These are phyloP conservation scores for Lachnellula willkommii DNA, from an alignment of 2,329 filamentous ascomycete genomes.

Conservation along the genomic window DNA sequence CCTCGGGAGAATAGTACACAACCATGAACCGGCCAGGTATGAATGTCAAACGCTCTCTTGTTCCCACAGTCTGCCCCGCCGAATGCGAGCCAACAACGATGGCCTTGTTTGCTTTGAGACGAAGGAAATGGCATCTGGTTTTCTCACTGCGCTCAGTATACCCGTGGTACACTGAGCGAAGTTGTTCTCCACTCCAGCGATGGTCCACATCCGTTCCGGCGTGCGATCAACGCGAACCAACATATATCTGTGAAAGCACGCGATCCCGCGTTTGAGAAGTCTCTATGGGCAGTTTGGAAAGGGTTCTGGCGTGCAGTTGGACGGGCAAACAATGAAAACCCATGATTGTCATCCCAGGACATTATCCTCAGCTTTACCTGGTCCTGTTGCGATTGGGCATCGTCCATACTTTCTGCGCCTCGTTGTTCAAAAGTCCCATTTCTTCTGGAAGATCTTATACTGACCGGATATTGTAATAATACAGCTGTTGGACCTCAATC, in stretches of 20 bases:
- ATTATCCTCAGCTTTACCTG: not conserved
- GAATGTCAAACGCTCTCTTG: constrained; percentile 20
- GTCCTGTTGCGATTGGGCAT: not conserved
- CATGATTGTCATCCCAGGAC: too few species aligned
- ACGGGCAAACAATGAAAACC: too few species aligned
- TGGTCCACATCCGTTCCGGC: not conserved
- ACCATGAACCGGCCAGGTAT: constrained; percentile 33
- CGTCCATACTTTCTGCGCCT: not conserved
- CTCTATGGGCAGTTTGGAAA: not conserved
- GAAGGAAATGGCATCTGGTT: not conserved
- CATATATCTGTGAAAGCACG: not conserved
- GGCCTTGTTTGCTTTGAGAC: constrained; percentile 1
- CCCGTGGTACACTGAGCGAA: not conserved
- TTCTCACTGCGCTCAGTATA: not conserved
- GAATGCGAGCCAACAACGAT: constrained; percentile 5
- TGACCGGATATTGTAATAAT: constrained; percentile 14
- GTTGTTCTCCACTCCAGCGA: not conserved
- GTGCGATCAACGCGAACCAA: not conserved
- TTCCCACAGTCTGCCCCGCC: constrained; percentile 26
- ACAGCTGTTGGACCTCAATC: constrained; percentile 51
- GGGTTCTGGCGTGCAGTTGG: not conserved
- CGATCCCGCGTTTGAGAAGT: not conserved
- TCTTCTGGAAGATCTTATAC: constrained; percentile 4
- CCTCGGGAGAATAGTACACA: not conserved
- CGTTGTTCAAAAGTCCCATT: not conserved